Percentiles rank a stretch among this genome's conserved stretches.
Conservation (phyloP, 768 basidiomycete genomes). For the Calocera cornea region DNA sequence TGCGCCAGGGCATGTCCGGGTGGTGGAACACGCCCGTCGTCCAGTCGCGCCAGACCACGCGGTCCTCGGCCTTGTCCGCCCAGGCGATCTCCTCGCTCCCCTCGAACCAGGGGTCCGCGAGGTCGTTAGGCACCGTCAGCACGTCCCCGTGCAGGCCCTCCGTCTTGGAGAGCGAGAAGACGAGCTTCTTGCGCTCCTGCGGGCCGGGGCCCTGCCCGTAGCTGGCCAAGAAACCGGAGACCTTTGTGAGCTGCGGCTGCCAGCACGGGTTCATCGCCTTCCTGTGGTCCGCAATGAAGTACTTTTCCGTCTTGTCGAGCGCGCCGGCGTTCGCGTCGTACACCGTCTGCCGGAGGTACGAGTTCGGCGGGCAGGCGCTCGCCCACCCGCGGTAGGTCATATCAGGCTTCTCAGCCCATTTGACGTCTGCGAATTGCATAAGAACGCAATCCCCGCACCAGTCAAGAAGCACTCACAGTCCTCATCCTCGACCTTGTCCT, state of each 20-base stretch:
- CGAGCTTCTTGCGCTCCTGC: conserved; percentile 20
- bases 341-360: background rate
- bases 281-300: conserved; percentile 1
- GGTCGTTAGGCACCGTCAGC: background rate
- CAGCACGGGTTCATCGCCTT: conserved; percentile 22
- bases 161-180: conserved; percentile 23
- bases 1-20: conserved; percentile 32
- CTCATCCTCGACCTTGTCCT: background rate
- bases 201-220: conserved; percentile 22
- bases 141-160: conserved; percentile 14
- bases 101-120: conserved; percentile 17
- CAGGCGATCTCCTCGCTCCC: conserved; percentile 33
- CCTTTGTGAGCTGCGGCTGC: conserved; percentile 20
- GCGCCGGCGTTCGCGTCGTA: background rate
- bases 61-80: conserved; percentile 48
- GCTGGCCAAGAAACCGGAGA: conserved; percentile 20
- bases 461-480: background rate
- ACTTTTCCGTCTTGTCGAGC: background rate
- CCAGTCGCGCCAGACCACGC: conserved; percentile 58
- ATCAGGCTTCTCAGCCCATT: background rate
- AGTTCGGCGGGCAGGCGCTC: background rate
- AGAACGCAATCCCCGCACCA: background rate
- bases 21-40: conserved; percentile 52
- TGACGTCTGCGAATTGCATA: background rate
- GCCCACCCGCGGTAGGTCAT: conserved; percentile 1